A percentile compares a stretch with the other conserved stretches of the same genome.
phyloP scores from a whole-genome alignment of 2,329 filamentous ascomycete genomes.

The Cladosporium phlei region DNA sequence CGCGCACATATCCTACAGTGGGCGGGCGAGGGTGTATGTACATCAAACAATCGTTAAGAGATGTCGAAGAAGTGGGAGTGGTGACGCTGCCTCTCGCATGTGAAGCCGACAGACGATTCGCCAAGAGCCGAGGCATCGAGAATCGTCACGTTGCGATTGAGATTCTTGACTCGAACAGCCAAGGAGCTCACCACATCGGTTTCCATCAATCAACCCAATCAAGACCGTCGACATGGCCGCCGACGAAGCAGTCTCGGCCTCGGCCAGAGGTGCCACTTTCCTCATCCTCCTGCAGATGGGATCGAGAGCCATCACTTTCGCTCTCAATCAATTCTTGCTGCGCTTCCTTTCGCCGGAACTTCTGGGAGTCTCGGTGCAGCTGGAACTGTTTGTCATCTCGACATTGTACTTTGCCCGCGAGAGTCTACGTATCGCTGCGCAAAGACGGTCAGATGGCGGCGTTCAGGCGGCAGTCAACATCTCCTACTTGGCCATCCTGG shows the following conservation, averaged over 20 bases:
- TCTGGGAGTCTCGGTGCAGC: slow-evolving; percentile 78
- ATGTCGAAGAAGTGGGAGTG: too few species aligned
- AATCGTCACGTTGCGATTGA: too few species aligned
- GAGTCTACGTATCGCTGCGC: slow-evolving; percentile 83
- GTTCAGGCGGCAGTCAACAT: slow-evolving; percentile 81
- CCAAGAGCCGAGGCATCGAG: too few species aligned
- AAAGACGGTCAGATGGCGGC: slow-evolving; percentile 55
- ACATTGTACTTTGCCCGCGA: slow-evolving; percentile 94
- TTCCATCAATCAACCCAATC: not conserved
- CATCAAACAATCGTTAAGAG: too few species aligned
- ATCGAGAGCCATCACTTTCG: slow-evolving; percentile 84
- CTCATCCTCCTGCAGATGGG: slow-evolving; percentile 82
- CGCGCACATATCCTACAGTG: too few species aligned
- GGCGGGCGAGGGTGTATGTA: too few species aligned
- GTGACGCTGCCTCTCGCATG: too few species aligned
- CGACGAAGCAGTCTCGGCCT: slow-evolving; percentile 36
- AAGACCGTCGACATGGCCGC: slow-evolving; percentile 21
- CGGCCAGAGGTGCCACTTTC: slow-evolving; percentile 70
- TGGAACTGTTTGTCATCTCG: slow-evolving; percentile 88
- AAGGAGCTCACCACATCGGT: not conserved
- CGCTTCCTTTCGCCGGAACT: slow-evolving; percentile 81
- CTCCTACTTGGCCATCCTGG: slow-evolving; percentile 71
- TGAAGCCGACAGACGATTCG: too few species aligned
- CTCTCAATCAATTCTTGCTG: slow-evolving; percentile 85
- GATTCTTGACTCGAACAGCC: too few species aligned